Percentiles rank a stretch among this genome's conserved stretches.
These are phyloP conservation scores for Myxozyma geophila DNA, from an alignment of 805 yeast genomes.

Conservation along the genomic window DNA sequence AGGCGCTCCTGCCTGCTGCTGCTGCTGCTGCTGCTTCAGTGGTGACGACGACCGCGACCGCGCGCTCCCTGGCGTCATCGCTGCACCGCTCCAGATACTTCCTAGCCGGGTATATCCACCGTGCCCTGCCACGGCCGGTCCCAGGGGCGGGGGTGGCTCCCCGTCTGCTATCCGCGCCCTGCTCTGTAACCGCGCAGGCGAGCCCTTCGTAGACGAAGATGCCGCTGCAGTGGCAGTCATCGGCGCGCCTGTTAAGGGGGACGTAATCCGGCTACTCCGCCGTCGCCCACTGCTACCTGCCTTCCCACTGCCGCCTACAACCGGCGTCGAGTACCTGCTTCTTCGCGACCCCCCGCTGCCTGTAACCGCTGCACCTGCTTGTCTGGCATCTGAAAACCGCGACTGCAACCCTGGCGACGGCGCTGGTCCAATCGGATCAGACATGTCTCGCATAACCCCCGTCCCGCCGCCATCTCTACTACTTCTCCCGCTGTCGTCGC, in stretches of 20 bases:
- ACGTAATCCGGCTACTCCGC: conserved; percentile 3
- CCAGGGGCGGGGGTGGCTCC: no score
- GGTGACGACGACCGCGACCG: neutral
- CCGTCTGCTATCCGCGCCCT: no score
- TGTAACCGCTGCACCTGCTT: neutral
- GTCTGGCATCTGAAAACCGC: conserved; percentile 9
- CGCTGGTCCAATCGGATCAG: conserved; percentile 34
- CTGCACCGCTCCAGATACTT: neutral
- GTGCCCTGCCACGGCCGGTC: no score
- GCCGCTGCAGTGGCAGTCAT: neutral
- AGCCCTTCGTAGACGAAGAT: neutral
- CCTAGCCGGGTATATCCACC: neutral
- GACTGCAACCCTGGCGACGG: conserved; percentile 25
- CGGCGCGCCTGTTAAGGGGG: conserved; percentile 1
- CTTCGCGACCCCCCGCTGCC: conserved; percentile 9
- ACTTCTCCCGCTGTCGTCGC: conserved; percentile 54
- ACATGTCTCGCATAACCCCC: conserved; percentile 20
- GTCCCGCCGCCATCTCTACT: conserved; percentile 5
- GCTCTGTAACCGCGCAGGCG: neutral
- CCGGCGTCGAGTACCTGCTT: conserved; percentile 9
- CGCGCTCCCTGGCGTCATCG: conserved; percentile 5
- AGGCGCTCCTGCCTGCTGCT: neutral
- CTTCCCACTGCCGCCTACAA: conserved; percentile 6
- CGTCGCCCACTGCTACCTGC: conserved; percentile 29
- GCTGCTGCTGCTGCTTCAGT: neutral